phyloP scores from a whole-genome alignment of 306 rosid genomes.

The Gastrolobium villosum region DNA sequence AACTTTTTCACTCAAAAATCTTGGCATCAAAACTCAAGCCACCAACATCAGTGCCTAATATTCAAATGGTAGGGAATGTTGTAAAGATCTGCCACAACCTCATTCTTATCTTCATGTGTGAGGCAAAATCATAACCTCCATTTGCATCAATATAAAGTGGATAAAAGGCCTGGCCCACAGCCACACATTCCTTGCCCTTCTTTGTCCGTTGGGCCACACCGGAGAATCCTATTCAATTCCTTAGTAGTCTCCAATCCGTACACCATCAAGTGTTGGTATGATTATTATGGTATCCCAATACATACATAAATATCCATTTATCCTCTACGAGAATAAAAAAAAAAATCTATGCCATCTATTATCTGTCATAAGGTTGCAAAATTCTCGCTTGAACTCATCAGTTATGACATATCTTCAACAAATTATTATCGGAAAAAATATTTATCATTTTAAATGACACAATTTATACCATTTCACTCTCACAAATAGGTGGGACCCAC shows the following conservation, averaged over 20 bases:
- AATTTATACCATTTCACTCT: too few relatives aligned
- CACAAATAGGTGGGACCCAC: too few relatives aligned
- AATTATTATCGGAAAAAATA: too few relatives aligned
- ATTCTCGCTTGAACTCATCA: background rate
- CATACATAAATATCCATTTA: background rate
- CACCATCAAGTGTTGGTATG: background rate
- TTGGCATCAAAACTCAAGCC: constrained; percentile 35
- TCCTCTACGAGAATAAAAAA: too few relatives aligned
- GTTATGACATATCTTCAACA: background rate
- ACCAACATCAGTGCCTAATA: constrained; percentile 41
- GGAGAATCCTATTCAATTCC: constrained; percentile 27
- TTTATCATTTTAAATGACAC: too few relatives aligned
- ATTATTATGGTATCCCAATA: background rate
- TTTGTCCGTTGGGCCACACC: constrained; percentile 27
- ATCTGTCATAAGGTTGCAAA: too few relatives aligned
- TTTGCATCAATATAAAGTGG: constrained; percentile 32
- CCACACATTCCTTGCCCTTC: constrained; percentile 39
- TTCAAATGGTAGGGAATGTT: constrained; percentile 40
- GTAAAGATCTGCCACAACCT: constrained; percentile 47
- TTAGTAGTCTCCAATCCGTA: background rate
- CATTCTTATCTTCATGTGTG: constrained; percentile 52
- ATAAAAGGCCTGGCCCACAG: constrained; percentile 46
- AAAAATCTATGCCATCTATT: too few relatives aligned
- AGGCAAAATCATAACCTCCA: constrained; percentile 55
- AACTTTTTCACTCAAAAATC: background rate